These are phyloP conservation scores for Rhodotorula taiwanensis DNA, from an alignment of 768 basidiomycete genomes.

Conservation along the genomic window DNA sequence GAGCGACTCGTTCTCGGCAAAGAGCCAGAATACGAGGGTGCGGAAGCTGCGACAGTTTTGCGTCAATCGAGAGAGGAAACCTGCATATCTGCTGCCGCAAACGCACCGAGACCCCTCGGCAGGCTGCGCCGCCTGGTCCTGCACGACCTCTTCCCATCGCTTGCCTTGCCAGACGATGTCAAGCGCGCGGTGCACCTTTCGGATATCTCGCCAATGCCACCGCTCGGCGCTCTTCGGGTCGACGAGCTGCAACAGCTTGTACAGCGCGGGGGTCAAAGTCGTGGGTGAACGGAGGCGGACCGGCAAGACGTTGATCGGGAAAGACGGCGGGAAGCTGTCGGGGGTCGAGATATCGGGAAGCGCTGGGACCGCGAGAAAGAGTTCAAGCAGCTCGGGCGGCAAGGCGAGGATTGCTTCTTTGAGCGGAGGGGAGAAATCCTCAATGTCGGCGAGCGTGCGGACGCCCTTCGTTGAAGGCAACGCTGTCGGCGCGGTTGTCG, in stretches of 20 bases:
- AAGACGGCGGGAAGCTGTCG: constrained; percentile 24
- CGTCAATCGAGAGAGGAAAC: no score
- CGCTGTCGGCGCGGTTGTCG: no score
- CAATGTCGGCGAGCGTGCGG: constrained; percentile 5
- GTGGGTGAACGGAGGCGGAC: constrained; percentile 13
- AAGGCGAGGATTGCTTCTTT: constrained; percentile 32
- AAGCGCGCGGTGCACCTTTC: constrained; percentile 78
- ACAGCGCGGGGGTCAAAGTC: constrained; percentile 45
- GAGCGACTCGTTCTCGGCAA: constrained; percentile 60
- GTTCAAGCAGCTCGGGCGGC: constrained; percentile 30
- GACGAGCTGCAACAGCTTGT: constrained; percentile 59
- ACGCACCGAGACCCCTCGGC: constrained; percentile 28
- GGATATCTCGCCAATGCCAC: constrained; percentile 94
- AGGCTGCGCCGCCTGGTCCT: constrained; percentile 53
- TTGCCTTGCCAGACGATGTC: constrained; percentile 68
- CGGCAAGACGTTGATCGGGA: constrained; percentile 35
- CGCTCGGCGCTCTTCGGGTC: constrained; percentile 68
- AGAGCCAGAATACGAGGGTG: constrained; percentile 85
- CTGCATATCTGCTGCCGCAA: no score
- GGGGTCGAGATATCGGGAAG: constrained; percentile 36
- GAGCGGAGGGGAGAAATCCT: constrained; percentile 25
- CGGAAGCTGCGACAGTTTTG: constrained; percentile 55
- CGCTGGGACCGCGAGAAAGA: constrained; percentile 36
- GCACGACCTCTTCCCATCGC: constrained; percentile 60
- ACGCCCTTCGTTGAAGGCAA: neutral